These are phyloP conservation scores for Cunninghamia lanceolata DNA, from an alignment of 75 land plant genomes.

Conservation along the genomic window DNA sequence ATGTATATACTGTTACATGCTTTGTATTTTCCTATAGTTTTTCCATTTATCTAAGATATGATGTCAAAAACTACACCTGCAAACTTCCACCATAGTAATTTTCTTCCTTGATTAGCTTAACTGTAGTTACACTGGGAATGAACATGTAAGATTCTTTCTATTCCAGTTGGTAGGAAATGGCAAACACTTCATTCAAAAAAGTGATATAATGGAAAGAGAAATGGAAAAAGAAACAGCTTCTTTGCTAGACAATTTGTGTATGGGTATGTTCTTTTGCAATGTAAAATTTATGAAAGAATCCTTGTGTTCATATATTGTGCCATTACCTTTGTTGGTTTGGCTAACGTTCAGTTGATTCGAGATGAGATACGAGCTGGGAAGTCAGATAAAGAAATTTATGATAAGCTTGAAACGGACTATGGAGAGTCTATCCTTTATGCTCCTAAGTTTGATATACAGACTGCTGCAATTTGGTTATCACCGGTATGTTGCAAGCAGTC, in stretches of 20 bases:
- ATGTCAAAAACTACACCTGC: neutral
- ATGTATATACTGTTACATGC: neutral
- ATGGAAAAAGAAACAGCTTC: neutral
- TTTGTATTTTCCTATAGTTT: neutral
- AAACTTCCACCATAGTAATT: neutral
- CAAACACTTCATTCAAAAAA: neutral
- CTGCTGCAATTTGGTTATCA: constrained; percentile 78
- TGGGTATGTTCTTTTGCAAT: neutral
- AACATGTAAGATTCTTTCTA: neutral
- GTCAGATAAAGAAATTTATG: constrained; percentile 67
- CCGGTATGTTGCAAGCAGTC: constrained; percentile 43
- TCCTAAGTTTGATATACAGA: constrained; percentile 79
- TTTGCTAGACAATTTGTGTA: neutral
- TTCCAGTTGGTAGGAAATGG: neutral
- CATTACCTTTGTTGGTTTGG: neutral
- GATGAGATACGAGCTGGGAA: constrained; percentile 75
- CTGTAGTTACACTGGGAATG: neutral
- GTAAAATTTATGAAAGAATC: neutral
- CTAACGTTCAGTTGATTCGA: constrained; percentile 54
- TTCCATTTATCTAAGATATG: neutral
- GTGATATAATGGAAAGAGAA: neutral
- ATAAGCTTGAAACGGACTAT: constrained; percentile 70
- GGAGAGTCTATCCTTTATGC: constrained; percentile 83
- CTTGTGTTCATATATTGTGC: neutral
- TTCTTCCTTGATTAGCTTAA: neutral